A percentile compares a stretch with the other conserved stretches of the same genome.
Evolutionary conservation across 352 stramenopile genomes (phyloP).

Genomic region (Phytophthora ohioensis): DNA sequence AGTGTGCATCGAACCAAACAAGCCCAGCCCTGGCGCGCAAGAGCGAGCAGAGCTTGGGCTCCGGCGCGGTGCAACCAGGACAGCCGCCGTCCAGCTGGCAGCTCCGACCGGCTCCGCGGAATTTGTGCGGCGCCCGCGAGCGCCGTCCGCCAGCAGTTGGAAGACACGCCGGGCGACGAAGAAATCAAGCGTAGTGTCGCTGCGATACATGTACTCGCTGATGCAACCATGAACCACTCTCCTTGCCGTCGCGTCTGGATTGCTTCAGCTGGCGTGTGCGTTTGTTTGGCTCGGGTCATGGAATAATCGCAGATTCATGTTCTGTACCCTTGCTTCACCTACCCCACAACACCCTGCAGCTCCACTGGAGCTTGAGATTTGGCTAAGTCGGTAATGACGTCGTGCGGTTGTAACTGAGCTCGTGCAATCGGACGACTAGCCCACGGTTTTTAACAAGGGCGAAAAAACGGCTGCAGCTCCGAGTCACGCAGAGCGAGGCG

Average conservation of each 20-base stretch:
- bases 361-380: background rate
- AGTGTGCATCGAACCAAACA: constrained; percentile 22
- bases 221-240: background rate
- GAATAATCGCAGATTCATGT: too few relatives aligned
- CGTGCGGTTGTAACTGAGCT: constrained; percentile 4
- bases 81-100: constrained; percentile 22
- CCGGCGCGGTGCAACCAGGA: constrained; percentile 28
- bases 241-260: background rate
- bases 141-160: background rate
- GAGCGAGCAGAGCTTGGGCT: constrained; percentile 5
- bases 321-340: too few relatives aligned
- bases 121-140: constrained; percentile 5
- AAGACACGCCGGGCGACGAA: background rate
- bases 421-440: constrained; percentile 13
- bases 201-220: constrained; percentile 15
- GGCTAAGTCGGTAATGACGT: constrained; percentile 11
- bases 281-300: background rate
- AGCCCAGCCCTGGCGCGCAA: constrained; percentile 13
- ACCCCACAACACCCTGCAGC: background rate
- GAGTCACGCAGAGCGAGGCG: constrained; percentile 15
- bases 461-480: constrained; percentile 31
- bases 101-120: constrained; percentile 15
- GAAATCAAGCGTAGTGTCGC: constrained; percentile 32
- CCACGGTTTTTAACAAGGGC: constrained; percentile 3
- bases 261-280: background rate